A percentile compares a stretch with the other conserved stretches of the same genome.
Evolutionary conservation across 1,284 basidiomycete species (phyloP).

Genomic region (Ceratobasidium theobromae): DNA sequence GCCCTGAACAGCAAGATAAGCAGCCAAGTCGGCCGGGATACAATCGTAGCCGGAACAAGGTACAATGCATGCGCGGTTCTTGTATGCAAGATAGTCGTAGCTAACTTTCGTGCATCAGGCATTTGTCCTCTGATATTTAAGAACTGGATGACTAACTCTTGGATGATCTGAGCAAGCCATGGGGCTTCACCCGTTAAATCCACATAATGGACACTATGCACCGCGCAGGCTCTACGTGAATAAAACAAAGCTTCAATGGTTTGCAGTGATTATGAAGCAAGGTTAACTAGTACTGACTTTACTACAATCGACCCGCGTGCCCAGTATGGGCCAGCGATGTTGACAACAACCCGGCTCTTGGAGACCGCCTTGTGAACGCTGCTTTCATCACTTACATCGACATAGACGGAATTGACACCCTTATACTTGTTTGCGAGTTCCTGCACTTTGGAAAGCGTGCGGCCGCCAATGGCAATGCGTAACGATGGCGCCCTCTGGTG

Average conservation of each 20-base stretch:
- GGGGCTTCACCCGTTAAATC: constrained; percentile 60
- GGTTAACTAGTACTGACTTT: not conserved
- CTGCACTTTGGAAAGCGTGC: constrained; percentile 22
- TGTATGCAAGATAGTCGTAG: constrained; percentile 65
- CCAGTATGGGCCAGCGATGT: constrained; percentile 35
- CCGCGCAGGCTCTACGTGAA: constrained; percentile 56
- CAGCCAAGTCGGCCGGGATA: constrained; percentile 64
- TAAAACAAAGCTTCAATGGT: too few relatives aligned
- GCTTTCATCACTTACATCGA: constrained; percentile 31
- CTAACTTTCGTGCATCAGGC: constrained; percentile 41
- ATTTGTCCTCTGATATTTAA: constrained; percentile 7
- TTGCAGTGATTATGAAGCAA: not conserved
- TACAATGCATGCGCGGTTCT: constrained; percentile 67
- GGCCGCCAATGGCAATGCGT: constrained; percentile 29
- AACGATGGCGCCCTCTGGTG: constrained; percentile 26
- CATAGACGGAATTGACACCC: constrained; percentile 4
- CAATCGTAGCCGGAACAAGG: constrained; percentile 73
- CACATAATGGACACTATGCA: constrained; percentile 60
- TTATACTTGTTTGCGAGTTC: not conserved
- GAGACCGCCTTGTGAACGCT: constrained; percentile 27
- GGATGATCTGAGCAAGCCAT: constrained; percentile 57
- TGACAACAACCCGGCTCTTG: constrained; percentile 32
- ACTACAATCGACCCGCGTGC: constrained; percentile 31
- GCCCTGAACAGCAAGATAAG: constrained; percentile 57
- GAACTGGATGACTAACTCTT: constrained; percentile 43